Evolutionary conservation across 805 yeast species (phyloP).

Genomic region (Starmerella ratchasimensis): DNA sequence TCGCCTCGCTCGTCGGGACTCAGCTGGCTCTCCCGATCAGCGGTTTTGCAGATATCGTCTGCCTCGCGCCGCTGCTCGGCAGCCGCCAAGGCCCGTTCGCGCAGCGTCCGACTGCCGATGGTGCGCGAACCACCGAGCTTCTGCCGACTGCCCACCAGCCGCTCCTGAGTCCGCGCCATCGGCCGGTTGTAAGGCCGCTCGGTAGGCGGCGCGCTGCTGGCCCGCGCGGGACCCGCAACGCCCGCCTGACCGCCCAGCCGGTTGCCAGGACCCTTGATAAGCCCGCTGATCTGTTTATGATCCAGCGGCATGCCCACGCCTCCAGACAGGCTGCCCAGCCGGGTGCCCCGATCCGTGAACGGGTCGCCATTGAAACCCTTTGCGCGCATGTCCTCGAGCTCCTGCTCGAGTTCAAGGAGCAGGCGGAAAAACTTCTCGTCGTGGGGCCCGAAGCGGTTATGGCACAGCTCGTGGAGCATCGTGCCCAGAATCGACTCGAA

Average conservation of each 20-base stretch:
- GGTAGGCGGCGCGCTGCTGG: too few relatives aligned
- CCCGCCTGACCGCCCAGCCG: too few relatives aligned
- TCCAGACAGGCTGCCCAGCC: conserved; percentile 20
- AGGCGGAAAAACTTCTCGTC: conserved; percentile 53
- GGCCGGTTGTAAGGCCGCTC: too few relatives aligned
- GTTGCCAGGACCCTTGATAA: background rate
- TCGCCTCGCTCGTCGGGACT: conserved; percentile 7
- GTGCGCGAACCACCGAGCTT: too few relatives aligned
- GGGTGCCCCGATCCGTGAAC: conserved; percentile 37
- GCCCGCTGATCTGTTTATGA: too few relatives aligned
- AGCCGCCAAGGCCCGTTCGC: conserved; percentile 42
- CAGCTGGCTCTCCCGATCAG: conserved; percentile 2
- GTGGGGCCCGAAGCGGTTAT: conserved; percentile 70
- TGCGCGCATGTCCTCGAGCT: conserved; percentile 29
- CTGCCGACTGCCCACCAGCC: too few relatives aligned
- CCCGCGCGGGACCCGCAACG: too few relatives aligned
- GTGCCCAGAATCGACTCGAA: conserved; percentile 59
- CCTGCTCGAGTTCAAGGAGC: conserved; percentile 47
- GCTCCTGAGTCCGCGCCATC: too few relatives aligned
- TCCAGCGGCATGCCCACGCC: background rate
- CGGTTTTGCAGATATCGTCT: conserved; percentile 17
- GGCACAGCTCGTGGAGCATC: conserved; percentile 77
- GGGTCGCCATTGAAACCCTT: conserved; percentile 35
- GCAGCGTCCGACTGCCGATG: too few relatives aligned
- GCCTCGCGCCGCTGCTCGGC: conserved; percentile 39